Evolutionary conservation across 2,329 filamentous ascomycete genomes (phyloP), one percentile per base, ranked within the genome.

Genomic region (Apiospora marii): DNA sequence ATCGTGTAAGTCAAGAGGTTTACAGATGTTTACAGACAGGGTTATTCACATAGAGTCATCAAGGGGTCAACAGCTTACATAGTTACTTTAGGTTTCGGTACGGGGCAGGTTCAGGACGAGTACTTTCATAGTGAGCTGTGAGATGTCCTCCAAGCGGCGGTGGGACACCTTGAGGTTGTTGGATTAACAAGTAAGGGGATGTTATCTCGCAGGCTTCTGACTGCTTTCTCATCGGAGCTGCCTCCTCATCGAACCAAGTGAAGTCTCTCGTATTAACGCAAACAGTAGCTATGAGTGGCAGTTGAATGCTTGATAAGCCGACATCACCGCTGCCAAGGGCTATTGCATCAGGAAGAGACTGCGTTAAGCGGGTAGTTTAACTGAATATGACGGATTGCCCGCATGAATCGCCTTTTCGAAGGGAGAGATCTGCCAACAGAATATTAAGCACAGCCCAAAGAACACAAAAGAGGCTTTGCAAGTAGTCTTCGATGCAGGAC

Each of bases 61-160:
- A 46, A n/a, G 10, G 7, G 16, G 16, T 19, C 72, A 49, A 30
- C 67, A 24, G 46, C 43, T 43, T 37, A 73, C 27, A 30, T 30
- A 4, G 75, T 72, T 72, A 80, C 82, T 80, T 72, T 80, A 78
- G 24, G 80, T 81, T 19, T 81, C 81, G 7, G 81, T 81, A 41
- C 80, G 75, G 30, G 78, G 79, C 27, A 79, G 77, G 16, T 81
- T 81, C 37, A 84, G 72, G 44, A 82, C 76, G 4, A 84, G 78
- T 34, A 83, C 77, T 69, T 81, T 79, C 80, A 81, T 80, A 1
- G 34, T 70, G 49, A 13, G 7, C 12, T 37, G 22, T 34, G 1
- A 12, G 24, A 10, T 37, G 30, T 10, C 13, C n/a, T 24, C 2
- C 22, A 41, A 41, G 37, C 5, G 37, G 37, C 37, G 37, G 37